Evolutionary conservation across 495 filamentous ascomycete species (phyloP), one percentile per base, ranked within the genome.

Genomic region (Penicillium dipodomyicola): DNA sequence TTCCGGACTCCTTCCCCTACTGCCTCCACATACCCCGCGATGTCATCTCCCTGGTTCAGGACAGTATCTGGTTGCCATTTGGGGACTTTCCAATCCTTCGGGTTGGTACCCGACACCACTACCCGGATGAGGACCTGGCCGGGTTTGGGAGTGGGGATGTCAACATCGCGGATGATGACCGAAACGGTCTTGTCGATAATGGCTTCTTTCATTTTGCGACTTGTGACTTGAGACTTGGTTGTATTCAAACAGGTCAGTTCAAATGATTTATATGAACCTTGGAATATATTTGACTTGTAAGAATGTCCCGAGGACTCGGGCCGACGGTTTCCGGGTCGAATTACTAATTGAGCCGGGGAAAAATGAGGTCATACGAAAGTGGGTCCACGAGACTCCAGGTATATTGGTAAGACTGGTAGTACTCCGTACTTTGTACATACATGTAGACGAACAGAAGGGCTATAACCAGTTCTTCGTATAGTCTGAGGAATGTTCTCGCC

Each of bases 61-160:
- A 49, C 56, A n/a, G 39, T 10, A 11, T 67, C 50, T 1, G 61
- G 42, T 12, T 55, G 48, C 56, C 58, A 69, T 41, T 67, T 59
- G 1, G 78, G 73, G 2, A 70, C 29, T 60, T 87, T 90, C 88
- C 87, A 90, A 72, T 93, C 90, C 64, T 92, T 92, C 3, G 90
- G 90, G 67, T 92, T 92, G 20, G 82, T 84, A 19, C 86, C 87
- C 39, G 78, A 80, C 6, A 85, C 83, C 11, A 87, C 72, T 35
- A 91, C 86, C 55, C 84, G 83, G 62, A 88, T 92, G 15, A 92
- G 77, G 23, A 92, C 73, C 55, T 94, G 81, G 54, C 82, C 77
- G 4, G 77, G 71, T 44, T 77, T 73, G 0, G 85, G 85, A 20
- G 70, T 70, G 1, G 88, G 88, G 54, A 88, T 80, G n/a, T 82